Evolutionary conservation across 257 asterid genomes (phyloP).

Genomic region (Vinca minor): DNA sequence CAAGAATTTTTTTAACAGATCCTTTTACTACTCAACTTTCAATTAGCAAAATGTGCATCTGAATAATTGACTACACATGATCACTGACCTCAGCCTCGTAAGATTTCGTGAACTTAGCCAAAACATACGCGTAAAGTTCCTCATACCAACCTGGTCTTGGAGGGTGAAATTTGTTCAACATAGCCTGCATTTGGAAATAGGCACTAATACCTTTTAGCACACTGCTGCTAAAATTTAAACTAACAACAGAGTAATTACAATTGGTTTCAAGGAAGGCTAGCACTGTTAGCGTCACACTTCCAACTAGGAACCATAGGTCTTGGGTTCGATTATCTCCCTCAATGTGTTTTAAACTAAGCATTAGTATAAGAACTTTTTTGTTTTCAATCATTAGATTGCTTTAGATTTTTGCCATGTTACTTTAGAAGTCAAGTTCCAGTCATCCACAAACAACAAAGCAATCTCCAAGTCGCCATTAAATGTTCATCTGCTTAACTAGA

Average conservation of each 20-base stretch:
- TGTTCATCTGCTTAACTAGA: no score
- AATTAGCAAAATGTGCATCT: neutral
- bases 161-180: conserved; percentile 64
- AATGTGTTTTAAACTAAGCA: neutral
- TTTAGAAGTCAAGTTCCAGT: no score
- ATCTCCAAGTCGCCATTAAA: no score
- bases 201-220: neutral
- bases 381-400: neutral
- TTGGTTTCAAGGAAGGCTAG: no score
- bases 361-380: neutral
- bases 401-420: no score
- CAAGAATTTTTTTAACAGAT: conserved; percentile 5
- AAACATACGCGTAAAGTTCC: conserved; percentile 61
- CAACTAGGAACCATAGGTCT: no score
- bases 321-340: no score
- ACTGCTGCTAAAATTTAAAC: conserved; percentile 5
- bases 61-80: neutral
- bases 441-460: no score
- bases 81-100: conserved; percentile 75
- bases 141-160: conserved; percentile 91
- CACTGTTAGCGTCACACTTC: no score
- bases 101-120: conserved; percentile 46
- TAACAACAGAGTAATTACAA: neutral
- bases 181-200: conserved; percentile 33
- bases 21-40: conserved; percentile 1